Percentiles rank a stretch among this genome's conserved stretches.
Conservation (phyloP, 1,284 basidiomycete genomes). For the Ceratorhiza oryzae-sativae region DNA sequence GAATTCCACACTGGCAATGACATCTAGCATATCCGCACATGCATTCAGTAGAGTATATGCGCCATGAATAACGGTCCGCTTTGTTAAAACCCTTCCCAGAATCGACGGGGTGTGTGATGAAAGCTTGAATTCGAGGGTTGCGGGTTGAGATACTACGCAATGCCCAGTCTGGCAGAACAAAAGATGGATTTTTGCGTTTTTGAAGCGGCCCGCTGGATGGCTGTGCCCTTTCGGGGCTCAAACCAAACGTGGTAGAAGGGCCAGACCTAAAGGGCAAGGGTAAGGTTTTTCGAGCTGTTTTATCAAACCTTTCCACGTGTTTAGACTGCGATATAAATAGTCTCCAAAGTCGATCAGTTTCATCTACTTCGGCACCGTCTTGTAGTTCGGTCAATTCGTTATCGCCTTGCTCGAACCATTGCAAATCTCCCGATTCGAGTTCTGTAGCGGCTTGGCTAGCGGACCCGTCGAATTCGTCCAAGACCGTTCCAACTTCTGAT, state of each 20-base stretch:
- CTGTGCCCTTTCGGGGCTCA: neutral
- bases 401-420: neutral
- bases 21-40: constrained; percentile 21
- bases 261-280: neutral
- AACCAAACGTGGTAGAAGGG: neutral
- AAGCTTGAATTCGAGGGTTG: neutral
- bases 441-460: constrained; percentile 16
- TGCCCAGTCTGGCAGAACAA: neutral
- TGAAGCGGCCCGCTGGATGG: neutral
- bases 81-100: too few species aligned
- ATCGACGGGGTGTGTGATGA: neutral
- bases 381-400: constrained; percentile 14
- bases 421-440: neutral
- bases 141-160: neutral
- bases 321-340: constrained; percentile 4
- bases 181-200: neutral
- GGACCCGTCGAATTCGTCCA: neutral
- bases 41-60: constrained; percentile 26
- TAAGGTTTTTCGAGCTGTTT: neutral
- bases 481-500: neutral
- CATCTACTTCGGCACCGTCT: constrained; percentile 13
- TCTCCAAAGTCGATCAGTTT: neutral
- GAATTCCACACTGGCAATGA: neutral
- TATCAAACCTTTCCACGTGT: neutral
- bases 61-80: too few species aligned